Conservation (phyloP, 345 rosid species). For the Aquilaria malaccensis region DNA sequence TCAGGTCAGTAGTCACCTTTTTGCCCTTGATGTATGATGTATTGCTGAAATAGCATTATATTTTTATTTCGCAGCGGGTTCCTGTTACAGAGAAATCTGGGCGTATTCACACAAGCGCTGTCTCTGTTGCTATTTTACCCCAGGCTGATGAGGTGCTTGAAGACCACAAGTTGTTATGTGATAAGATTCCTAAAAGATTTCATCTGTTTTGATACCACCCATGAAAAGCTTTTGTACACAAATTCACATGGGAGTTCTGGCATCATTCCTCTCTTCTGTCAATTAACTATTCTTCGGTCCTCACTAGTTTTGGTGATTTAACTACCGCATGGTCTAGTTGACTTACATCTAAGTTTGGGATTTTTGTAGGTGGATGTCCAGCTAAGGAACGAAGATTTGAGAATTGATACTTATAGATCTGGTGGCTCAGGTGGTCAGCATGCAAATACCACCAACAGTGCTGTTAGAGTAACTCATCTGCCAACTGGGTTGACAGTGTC, state of each 20-base stretch:
- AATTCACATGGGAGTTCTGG: not conserved
- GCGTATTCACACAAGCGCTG: constrained; percentile 86
- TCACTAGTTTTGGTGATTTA: not conserved
- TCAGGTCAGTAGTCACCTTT: constrained; percentile 44
- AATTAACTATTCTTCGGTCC: too few relatives aligned
- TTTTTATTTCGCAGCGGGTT: constrained; percentile 68
- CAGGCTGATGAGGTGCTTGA: constrained; percentile 88
- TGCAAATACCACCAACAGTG: constrained; percentile 93
- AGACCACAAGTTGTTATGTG: constrained; percentile 8
- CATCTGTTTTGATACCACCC: too few relatives aligned
- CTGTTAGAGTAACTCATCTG: constrained; percentile 78
- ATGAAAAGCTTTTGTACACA: too few relatives aligned
- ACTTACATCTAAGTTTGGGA: constrained; percentile 8
- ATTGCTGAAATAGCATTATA: constrained; percentile 12
- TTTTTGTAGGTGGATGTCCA: constrained; percentile 76
- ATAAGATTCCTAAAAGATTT: too few relatives aligned
- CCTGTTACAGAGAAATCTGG: constrained; percentile 95
- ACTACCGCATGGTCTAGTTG: not conserved
- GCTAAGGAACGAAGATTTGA: constrained; percentile 86
- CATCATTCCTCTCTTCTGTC: too few relatives aligned
- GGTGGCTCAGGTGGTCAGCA: constrained; percentile 94
- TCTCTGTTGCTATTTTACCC: constrained; percentile 96
- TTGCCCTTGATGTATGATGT: constrained; percentile 1
- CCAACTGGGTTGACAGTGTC: constrained; percentile 74
- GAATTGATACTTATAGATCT: constrained; percentile 83